phyloP scores from a whole-genome alignment of 2,329 filamentous ascomycete species.

The Hysterium pulicare region DNA sequence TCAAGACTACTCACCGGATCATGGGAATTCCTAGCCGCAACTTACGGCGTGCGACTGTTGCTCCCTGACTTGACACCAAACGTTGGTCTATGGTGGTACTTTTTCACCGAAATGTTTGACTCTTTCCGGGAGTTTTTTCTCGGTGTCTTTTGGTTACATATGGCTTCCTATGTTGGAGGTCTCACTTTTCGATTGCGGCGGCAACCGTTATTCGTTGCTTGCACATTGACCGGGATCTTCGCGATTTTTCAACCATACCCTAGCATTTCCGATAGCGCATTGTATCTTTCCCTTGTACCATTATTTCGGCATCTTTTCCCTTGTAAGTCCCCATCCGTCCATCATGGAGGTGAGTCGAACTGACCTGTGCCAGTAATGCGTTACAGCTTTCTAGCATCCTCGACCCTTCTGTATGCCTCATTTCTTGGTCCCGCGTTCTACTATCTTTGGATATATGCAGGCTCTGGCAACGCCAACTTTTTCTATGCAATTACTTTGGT shows the following conservation, averaged over 20 bases:
- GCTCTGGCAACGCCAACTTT: constrained; percentile 97
- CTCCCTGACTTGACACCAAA: constrained; percentile 93
- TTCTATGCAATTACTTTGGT: constrained; percentile 99
- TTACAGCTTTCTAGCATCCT: constrained; percentile 82
- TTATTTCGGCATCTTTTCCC: constrained; percentile 91
- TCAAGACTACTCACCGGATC: constrained; percentile 74
- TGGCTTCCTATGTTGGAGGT: constrained; percentile 83
- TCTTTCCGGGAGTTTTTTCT: constrained; percentile 96
- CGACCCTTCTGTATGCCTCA: constrained; percentile 80
- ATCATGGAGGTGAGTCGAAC: neutral
- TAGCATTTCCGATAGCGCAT: constrained; percentile 81
- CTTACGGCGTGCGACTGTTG: constrained; percentile 88
- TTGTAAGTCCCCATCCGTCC: constrained; percentile 46
- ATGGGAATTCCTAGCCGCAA: constrained; percentile 83
- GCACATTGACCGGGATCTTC: constrained; percentile 82
- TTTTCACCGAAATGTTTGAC: constrained; percentile 99
- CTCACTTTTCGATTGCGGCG: constrained; percentile 76
- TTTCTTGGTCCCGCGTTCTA: constrained; percentile 94
- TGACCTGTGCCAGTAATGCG: constrained; percentile 64
- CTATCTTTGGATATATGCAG: constrained; percentile 96
- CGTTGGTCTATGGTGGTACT: constrained; percentile 98
- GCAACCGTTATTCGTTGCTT: constrained; percentile 83
- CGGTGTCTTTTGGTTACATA: constrained; percentile 95
- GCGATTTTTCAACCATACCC: constrained; percentile 97
- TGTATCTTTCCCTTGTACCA: constrained; percentile 80